Evolutionary conservation across 371 early-diverging fungal genomes (phyloP), one percentile per base, ranked within the genome.

Genomic region (Apophysomyces elegans): DNA sequence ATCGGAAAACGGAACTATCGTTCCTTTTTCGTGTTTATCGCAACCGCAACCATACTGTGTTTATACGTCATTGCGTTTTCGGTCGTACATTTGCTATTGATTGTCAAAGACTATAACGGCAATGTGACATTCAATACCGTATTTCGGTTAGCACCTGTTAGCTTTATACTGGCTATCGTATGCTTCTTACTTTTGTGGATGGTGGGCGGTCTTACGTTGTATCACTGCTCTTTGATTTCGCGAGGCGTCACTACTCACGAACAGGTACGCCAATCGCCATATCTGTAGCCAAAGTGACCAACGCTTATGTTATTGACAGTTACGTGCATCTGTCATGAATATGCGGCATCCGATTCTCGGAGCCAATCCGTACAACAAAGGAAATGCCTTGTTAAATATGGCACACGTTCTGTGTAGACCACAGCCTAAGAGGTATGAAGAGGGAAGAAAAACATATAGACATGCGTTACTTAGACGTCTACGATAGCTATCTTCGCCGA

Each of bases 1-100:
- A 84, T 98, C 50, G 98, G 98, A 0, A 89, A 89, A 38, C 85
- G 96, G 61, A 97, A 96, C 77, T 96, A 96, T 74, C 86, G 92
- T 9, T 90, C 86, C 35, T 96, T 96, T 66, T 90, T 91, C 70
- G 83, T 86, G 0, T 94, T 94, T 70, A 79, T 94, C 13, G 58
- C 81, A n/a, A 74, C 84, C 0, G 74, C 83, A 14, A 77, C 89
- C 5, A 3, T 87, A 3, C 61, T 90, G 45, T 84, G 88, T 58
- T 35, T 83, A 63, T 86, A 86, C 73, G 81, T 89, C 37, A 59
- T 89, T 64, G 81, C 81, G 11, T 87, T 86, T 70, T 71, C 86
- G 1, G 60, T 93, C 14, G 78, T 79, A 1, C 86, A 89, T 43
- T 69, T 94, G 16, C 68, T 80, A 5, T 14, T 58, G 4, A 58